phyloP scores from a whole-genome alignment of 352 stramenopile species.

The Phytophthora quininea region DNA sequence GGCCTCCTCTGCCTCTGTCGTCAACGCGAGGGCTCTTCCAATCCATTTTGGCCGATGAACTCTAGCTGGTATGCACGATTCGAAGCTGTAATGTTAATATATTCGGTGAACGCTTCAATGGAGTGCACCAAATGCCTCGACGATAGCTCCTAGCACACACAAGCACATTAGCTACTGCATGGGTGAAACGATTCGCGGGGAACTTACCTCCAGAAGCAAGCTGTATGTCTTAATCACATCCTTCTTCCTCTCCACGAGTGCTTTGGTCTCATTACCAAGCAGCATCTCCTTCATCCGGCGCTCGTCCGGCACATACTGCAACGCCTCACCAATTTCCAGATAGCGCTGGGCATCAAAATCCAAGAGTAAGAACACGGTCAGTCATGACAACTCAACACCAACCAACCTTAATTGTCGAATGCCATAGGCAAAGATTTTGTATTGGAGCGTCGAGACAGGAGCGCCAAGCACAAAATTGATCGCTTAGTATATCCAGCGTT shows the following conservation, averaged over 20 bases:
- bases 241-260: constrained; percentile 24
- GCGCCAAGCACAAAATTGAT: constrained; percentile 36
- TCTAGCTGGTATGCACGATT: constrained; percentile 30
- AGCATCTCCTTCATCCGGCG: constrained; percentile 19
- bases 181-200: neutral
- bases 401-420: constrained; percentile 33
- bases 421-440: constrained; percentile 37
- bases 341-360: constrained; percentile 19
- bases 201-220: constrained; percentile 40
- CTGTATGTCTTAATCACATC: constrained; percentile 32
- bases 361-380: no score
- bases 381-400: neutral
- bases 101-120: constrained; percentile 45
- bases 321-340: constrained; percentile 27
- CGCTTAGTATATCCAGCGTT: constrained; percentile 23
- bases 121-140: constrained; percentile 43
- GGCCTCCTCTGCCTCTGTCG: constrained; percentile 19
- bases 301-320: constrained; percentile 34
- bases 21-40: neutral
- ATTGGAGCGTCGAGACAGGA: constrained; percentile 27
- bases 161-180: neutral
- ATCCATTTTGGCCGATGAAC: neutral
- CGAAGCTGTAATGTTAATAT: constrained; percentile 29
- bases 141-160: constrained; percentile 32
- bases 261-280: constrained; percentile 7